Conservation (phyloP, 208 protist species). For the Trypanosoma cruzi region DNA sequence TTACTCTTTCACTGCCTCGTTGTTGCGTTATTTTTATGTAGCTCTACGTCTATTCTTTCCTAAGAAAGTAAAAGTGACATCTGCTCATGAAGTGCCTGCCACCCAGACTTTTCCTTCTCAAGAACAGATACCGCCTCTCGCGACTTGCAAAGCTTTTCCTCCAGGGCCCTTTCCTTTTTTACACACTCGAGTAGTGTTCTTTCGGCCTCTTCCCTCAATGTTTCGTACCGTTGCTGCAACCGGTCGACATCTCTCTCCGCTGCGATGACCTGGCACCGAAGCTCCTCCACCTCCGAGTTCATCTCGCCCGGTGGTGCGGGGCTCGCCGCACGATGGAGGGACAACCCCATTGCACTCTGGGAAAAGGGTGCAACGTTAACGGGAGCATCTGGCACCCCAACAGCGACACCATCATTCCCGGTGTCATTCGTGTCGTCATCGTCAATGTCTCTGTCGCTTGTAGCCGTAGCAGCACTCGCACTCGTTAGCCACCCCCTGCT, state of each 20-base stretch:
- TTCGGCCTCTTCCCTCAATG: constrained; percentile 43
- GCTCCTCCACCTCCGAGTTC: constrained; percentile 20
- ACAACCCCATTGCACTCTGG: neutral
- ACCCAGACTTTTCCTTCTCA: constrained; percentile 57
- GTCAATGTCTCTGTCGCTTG: neutral
- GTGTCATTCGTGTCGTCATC: too few relatives aligned
- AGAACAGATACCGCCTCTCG: constrained; percentile 28
- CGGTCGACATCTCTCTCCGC: constrained; percentile 24
- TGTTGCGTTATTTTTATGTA: constrained; percentile 1
- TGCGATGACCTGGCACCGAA: constrained; percentile 13
- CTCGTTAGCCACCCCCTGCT: neutral
- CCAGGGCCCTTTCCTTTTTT: constrained; percentile 17
- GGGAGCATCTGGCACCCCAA: too few relatives aligned
- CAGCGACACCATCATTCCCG: too few relatives aligned
- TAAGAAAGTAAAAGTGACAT: constrained; percentile 32
- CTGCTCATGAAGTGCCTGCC: constrained; percentile 47
- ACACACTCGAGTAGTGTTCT: constrained; percentile 44
- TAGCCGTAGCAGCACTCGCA: neutral
- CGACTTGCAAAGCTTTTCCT: constrained; percentile 31
- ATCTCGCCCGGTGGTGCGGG: constrained; percentile 1
- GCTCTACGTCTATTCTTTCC: neutral
- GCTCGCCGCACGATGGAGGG: neutral
- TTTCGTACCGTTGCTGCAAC: constrained; percentile 40
- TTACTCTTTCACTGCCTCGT: neutral
- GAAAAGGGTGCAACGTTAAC: too few relatives aligned